Evolutionary conservation across 345 rosid genomes (phyloP), one percentile per base, ranked within the genome.

Genomic region (Populus euphratica): DNA sequence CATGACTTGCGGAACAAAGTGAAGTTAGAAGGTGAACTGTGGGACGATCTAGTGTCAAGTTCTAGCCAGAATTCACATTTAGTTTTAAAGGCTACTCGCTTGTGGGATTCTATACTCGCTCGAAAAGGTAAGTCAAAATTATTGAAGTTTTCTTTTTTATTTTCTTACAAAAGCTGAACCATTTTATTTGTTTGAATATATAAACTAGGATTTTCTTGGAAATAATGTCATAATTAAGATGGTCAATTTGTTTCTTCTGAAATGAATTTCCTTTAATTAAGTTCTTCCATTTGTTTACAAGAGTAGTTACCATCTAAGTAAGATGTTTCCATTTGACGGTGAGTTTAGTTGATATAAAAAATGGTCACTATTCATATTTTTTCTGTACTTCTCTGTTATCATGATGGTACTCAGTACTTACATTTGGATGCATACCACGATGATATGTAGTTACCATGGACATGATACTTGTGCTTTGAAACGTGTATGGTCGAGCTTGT

Each of bases 1-100:
- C 94, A 94, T 70, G 98, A 96, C 62, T 83, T 94, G 86, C 87
- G 98, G 87, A 94, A 88, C 90, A 96, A 96, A 87, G 97, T 96
- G 84, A 96, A 96, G 87, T 83, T 89, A 88, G 99, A 93, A 85
- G 99, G 98, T 79, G 98, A 96, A 85, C 81, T 86, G 33, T 96
- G 99, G 99, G 99, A 96, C 79, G 97, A 96, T 85, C 97, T 96
- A 63, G 97, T 96, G 44, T 91, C 98, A 72, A 91, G 92, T 82
- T 92, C 98, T 56, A 94, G 96, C 83, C 98, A 92, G 87, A 96
- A 93, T 81, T 94, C 99, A 18, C 99, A 92, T 86, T 85, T 96
- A 82, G 99, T 94, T 81, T 85, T 97, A 59, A 96, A 96, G 86
- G 93, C 97, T 65, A 90, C 93, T 78, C 90, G 90, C 69, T 84